Evolutionary conservation across 1,284 basidiomycete species (phyloP).

Genomic region (Puccinia sorghi): DNA sequence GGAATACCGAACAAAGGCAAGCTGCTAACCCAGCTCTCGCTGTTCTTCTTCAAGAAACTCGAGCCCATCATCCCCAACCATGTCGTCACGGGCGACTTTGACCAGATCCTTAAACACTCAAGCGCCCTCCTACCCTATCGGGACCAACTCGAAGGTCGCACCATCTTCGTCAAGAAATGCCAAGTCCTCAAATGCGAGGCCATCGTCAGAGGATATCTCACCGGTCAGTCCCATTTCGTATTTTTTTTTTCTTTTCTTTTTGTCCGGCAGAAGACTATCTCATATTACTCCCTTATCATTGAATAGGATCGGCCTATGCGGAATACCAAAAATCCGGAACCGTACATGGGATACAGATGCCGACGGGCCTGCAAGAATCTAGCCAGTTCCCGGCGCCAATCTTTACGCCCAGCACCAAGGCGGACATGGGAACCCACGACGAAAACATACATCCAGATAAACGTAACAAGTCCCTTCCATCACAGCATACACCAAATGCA

Average conservation of each 20-base stretch:
- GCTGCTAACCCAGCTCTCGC: conserved; percentile 82
- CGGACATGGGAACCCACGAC: conserved; percentile 89
- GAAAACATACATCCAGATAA: conserved; percentile 94
- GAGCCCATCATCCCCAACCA: conserved; percentile 74
- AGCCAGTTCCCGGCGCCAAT: conserved; percentile 77
- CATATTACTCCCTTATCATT: neutral
- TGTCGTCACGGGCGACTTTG: conserved; percentile 67
- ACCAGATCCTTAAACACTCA: conserved; percentile 54
- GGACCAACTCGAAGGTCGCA: conserved; percentile 73
- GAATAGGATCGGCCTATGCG: conserved; percentile 85
- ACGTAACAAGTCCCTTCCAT: conserved; percentile 62
- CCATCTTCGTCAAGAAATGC: conserved; percentile 89
- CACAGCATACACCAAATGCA: neutral
- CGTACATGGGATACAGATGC: conserved; percentile 80
- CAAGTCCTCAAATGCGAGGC: conserved; percentile 92
- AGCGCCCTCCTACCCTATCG: conserved; percentile 56
- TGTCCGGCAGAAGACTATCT: neutral
- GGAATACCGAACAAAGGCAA: conserved; percentile 92
- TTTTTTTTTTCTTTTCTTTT: conserved; percentile 25
- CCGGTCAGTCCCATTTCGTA: conserved; percentile 64
- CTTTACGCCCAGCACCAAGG: conserved; percentile 97
- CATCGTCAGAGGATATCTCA: conserved; percentile 93
- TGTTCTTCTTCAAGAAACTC: conserved; percentile 93
- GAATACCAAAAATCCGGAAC: conserved; percentile 89
- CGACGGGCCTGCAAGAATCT: conserved; percentile 78